These are phyloP conservation scores for Termitomyces sp. DNA, from an alignment of 768 basidiomycete species.

Conservation along the genomic window DNA sequence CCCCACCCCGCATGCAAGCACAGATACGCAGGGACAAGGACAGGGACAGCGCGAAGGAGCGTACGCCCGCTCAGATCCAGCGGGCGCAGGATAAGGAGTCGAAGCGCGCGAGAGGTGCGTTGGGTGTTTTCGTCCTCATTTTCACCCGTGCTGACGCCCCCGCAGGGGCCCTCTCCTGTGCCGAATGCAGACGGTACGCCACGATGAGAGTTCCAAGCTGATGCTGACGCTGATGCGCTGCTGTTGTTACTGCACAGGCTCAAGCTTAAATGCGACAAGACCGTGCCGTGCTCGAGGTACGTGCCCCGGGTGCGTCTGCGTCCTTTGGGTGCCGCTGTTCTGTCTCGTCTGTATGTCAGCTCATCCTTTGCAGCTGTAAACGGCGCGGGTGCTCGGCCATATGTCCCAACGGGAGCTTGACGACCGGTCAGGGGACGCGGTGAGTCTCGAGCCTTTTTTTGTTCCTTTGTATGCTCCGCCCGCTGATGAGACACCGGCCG, in stretches of 20 bases:
- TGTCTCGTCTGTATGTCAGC: neutral
- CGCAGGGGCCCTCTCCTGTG: constrained; percentile 48
- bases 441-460: constrained; percentile 21
- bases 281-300: constrained; percentile 51
- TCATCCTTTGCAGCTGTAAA: constrained; percentile 38
- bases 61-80: constrained; percentile 18
- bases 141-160: too few species aligned
- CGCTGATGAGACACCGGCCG: too few species aligned
- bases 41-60: neutral
- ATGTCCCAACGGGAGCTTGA: constrained; percentile 72
- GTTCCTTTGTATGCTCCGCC: too few species aligned
- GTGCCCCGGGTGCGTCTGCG: neutral
- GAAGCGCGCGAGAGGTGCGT: constrained; percentile 52
- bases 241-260: constrained; percentile 29
- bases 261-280: constrained; percentile 74
- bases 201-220: too few species aligned
- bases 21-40: neutral
- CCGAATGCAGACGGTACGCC: constrained; percentile 56
- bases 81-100: constrained; percentile 60
- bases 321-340: too few species aligned
- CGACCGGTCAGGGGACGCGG: constrained; percentile 77
- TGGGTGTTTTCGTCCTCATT: neutral
- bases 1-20: neutral
- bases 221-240: too few species aligned
- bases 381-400: constrained; percentile 73